These are phyloP conservation scores for Paraphoma chrysanthemicola DNA, from an alignment of 2,329 filamentous ascomycete genomes.

Conservation along the genomic window DNA sequence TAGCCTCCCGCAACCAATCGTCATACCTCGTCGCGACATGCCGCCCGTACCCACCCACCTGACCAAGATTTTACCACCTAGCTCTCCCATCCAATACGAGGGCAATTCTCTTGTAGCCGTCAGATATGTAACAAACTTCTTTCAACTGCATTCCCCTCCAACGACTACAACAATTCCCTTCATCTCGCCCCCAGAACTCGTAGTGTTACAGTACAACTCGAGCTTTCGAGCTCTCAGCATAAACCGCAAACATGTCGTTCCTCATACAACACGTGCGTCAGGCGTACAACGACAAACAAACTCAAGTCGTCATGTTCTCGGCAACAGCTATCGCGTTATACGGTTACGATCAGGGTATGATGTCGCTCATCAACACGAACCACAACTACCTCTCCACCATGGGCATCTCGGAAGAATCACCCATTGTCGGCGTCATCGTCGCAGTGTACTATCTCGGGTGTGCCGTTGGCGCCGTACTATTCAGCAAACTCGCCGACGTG, in stretches of 20 bases:
- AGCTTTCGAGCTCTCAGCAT: neutral
- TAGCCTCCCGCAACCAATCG: constrained; percentile 22
- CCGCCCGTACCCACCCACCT: constrained; percentile 9
- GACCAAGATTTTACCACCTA: constrained; percentile 18
- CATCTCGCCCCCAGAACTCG: too few species aligned
- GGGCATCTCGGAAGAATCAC: constrained; percentile 58
- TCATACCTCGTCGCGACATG: constrained; percentile 17
- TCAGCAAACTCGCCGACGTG: constrained; percentile 62
- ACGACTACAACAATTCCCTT: too few species aligned
- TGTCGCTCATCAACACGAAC: constrained; percentile 62
- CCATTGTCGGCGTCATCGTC: constrained; percentile 66
- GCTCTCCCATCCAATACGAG: neutral
- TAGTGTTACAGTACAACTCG: neutral
- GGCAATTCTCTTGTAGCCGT: neutral
- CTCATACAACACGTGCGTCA: constrained; percentile 22
- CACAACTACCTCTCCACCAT: constrained; percentile 64
- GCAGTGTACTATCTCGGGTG: constrained; percentile 70
- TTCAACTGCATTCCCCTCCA: neutral
- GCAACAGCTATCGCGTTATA: constrained; percentile 63
- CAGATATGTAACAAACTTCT: neutral
- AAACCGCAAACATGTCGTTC: constrained; percentile 14
- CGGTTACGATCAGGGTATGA: constrained; percentile 60
- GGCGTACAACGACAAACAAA: constrained; percentile 48
- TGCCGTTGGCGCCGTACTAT: constrained; percentile 62
- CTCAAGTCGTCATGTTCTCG: constrained; percentile 61